A percentile compares a stretch with the other conserved stretches of the same genome.
phyloP scores from a whole-genome alignment of 2,329 filamentous ascomycete species.

The Alternaria rosae region DNA sequence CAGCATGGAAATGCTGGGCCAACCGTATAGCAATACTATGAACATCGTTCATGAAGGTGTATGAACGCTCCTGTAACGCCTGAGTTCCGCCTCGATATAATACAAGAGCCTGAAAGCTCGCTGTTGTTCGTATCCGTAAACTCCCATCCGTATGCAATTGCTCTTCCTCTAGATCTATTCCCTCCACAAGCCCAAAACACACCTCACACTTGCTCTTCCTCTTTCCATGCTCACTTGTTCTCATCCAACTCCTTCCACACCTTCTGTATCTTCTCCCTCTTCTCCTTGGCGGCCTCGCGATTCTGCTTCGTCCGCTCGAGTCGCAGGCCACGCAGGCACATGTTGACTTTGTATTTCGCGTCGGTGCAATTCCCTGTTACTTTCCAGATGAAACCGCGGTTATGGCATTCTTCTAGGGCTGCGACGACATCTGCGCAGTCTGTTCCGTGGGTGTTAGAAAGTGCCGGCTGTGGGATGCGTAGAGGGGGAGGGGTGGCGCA shows the following conservation, averaged over 20 bases:
- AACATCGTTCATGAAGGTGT: neutral
- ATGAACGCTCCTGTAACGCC: neutral
- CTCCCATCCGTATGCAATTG: constrained; percentile 1
- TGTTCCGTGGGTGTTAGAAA: constrained; percentile 51
- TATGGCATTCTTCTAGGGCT: constrained; percentile 94
- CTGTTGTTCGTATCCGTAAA: neutral
- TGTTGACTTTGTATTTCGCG: constrained; percentile 82
- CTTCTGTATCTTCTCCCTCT: constrained; percentile 76
- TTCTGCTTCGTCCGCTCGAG: constrained; percentile 80
- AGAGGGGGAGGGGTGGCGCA: constrained; percentile 52
- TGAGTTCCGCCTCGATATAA: neutral
- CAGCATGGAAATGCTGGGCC: constrained; percentile 5
- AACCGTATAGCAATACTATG: constrained; percentile 13
- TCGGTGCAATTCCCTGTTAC: constrained; percentile 88
- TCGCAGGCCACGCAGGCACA: constrained; percentile 82
- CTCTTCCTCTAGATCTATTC: neutral
- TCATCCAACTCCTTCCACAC: constrained; percentile 81
- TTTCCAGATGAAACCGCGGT: constrained; percentile 90
- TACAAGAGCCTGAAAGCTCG: neutral
- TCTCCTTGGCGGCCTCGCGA: constrained; percentile 70
- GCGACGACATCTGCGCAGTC: constrained; percentile 95
- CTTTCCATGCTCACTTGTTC: constrained; percentile 57
- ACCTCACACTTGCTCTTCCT: neutral
- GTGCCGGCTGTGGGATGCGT: neutral
- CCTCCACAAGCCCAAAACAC: neutral